Evolutionary conservation across 2,329 filamentous ascomycete species (phyloP), one percentile per base, ranked within the genome.

Genomic region (Ophiostoma tasmaniense): DNA sequence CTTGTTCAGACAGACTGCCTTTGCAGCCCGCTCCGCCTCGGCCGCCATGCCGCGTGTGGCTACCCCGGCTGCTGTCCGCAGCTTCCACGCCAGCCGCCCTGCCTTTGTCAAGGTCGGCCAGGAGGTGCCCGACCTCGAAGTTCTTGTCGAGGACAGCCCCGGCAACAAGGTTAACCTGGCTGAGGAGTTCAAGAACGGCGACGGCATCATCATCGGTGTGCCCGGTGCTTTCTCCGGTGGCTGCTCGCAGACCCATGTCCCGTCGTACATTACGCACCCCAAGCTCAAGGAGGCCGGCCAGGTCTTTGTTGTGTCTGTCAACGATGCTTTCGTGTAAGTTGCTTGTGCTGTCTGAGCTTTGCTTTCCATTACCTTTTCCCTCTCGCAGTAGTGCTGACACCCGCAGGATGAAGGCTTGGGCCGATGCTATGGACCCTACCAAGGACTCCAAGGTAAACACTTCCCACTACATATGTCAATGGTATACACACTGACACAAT

Each of bases 301-400:
- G 75, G 91, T 97, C 64, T 96, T 96, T 76, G 92, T 98, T 55
- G 88, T 98, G 69, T 89, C 91, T 20, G 93, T 97, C 77, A 98
- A 98, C 77, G 94, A 98, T 78, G 87, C 93, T 25, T 97, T 97
- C 78, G 93, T 97, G 91, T 96, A 83, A 80, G 90, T 81, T 8
- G 4, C 11, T n/a, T 3, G 10, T 4, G 13, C 14, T n/a, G 33
- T 33, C 33, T 5, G 33, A 33, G 33, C 33, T 35, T 52, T 30
- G 11, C 13, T 8, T 45, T 45, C 55, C 33, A 4, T 17, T 61
- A 17, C 50, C 33, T 25, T 39, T 4, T 14, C 11, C 25, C 17
- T 2, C 20, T 45, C 42, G 42, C 20, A 33, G 59, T 13, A 37
- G 28, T 3, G 6, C 65, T 64, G 61, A 64, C 52, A 39, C 13